Evolutionary conservation across 768 basidiomycete species (phyloP).

Genomic region (Trametes cinnabarina): DNA sequence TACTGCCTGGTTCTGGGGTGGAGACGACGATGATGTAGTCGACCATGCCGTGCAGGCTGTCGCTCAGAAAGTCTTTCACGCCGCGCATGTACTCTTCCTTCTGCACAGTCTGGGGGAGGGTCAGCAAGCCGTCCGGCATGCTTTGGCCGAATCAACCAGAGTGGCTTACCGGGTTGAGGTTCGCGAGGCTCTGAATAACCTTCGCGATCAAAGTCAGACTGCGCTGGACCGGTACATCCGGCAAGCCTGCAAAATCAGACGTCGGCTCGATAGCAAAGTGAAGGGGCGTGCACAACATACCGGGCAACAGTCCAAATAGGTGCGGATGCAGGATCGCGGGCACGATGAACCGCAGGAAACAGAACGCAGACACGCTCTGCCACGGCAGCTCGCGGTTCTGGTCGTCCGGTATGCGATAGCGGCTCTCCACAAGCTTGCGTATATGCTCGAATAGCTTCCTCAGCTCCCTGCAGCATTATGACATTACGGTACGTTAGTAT

Average conservation of each 20-base stretch:
- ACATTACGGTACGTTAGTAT: conserved; percentile 7
- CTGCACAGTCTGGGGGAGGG: conserved; percentile 47
- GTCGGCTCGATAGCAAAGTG: neutral
- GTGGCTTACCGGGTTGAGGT: conserved; percentile 65
- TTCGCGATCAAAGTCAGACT: conserved; percentile 85
- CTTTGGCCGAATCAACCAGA: neutral
- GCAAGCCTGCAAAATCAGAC: conserved; percentile 52
- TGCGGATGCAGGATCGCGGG: conserved; percentile 90
- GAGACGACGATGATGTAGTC: conserved; percentile 79
- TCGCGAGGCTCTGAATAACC: conserved; percentile 86
- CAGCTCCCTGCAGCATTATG: conserved; percentile 55
- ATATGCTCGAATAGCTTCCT: conserved; percentile 67
- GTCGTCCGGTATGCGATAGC: conserved; percentile 48
- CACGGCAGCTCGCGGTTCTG: conserved; percentile 58
- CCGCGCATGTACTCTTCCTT: conserved; percentile 84
- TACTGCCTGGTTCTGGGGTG: conserved; percentile 38
- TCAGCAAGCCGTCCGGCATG: neutral
- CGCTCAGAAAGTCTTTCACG: conserved; percentile 68
- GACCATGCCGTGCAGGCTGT: conserved; percentile 66
- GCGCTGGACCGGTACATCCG: conserved; percentile 64
- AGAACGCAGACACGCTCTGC: conserved; percentile 87
- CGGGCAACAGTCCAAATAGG: conserved; percentile 74
- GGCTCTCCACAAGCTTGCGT: conserved; percentile 67
- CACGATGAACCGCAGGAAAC: conserved; percentile 86
- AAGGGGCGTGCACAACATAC: conserved; percentile 36